phyloP scores from a whole-genome alignment of 106 monocot species.

The Phalaenopsis aphrodite region DNA sequence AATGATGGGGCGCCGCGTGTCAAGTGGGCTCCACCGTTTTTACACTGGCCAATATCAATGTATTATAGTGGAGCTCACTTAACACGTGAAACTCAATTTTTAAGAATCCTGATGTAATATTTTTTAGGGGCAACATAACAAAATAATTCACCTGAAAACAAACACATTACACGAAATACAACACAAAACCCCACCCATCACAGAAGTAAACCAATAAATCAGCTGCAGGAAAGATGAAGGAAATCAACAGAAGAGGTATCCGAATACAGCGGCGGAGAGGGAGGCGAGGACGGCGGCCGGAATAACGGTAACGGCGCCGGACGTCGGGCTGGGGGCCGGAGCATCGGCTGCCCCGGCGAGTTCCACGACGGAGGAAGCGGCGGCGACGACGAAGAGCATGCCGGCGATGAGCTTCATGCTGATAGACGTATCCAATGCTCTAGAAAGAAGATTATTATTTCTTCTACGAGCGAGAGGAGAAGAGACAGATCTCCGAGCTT shows the following conservation, averaged over 20 bases:
- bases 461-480: too few species aligned
- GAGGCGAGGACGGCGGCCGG: slow-evolving; percentile 3
- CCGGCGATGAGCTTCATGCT: background rate
- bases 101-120: too few species aligned
- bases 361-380: slow-evolving; percentile 9
- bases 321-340: slow-evolving; percentile 19
- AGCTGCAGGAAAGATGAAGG: background rate
- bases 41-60: too few species aligned
- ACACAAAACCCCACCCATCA: background rate
- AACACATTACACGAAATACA: background rate
- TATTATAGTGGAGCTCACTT: too few species aligned
- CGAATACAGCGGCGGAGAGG: background rate
- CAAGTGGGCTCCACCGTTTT: too few species aligned
- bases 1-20: too few species aligned
- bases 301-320: background rate
- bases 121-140: background rate
- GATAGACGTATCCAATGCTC: background rate
- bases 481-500: too few species aligned
- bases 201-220: background rate
- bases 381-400: background rate
- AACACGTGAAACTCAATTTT: too few species aligned
- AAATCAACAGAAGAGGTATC: slow-evolving; percentile 4
- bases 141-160: background rate
- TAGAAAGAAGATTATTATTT: background rate
- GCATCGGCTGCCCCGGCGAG: background rate